A percentile compares a stretch with the other conserved stretches of the same genome.
Conservation (phyloP, 441 rosid species). For the Eutrema salsugineum region DNA sequence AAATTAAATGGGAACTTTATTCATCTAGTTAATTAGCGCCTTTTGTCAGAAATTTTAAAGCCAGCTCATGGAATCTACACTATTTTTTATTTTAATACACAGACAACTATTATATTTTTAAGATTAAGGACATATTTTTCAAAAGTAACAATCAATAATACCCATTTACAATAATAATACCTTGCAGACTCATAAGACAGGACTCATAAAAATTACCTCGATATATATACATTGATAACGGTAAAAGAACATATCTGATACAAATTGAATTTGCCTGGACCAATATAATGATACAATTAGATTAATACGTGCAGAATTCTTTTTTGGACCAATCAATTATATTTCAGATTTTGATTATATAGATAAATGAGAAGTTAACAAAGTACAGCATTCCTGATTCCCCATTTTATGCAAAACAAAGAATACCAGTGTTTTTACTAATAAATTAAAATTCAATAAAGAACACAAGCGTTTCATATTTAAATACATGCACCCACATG, state of each 20-base stretch:
- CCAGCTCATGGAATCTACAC: not conserved
- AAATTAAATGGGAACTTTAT: constrained; percentile 8
- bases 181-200: not conserved
- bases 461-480: constrained; percentile 10
- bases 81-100: not conserved
- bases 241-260: not conserved
- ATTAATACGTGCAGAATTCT: not conserved
- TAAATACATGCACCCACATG: constrained; percentile 24
- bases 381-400: not conserved
- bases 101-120: too few species aligned
- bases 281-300: not conserved
- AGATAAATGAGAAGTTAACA: not conserved
- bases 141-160: not conserved
- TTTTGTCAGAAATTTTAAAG: not conserved
- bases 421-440: too few species aligned
- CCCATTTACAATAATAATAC: too few species aligned
- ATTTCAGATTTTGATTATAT: not conserved
- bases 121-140: not conserved
- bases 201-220: not conserved
- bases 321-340: not conserved
- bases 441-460: not conserved
- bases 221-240: not conserved
- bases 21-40: not conserved
- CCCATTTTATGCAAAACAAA: not conserved
- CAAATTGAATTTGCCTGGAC: not conserved